A percentile compares a stretch with the other conserved stretches of the same genome.
phyloP scores from a whole-genome alignment of 2,329 filamentous ascomycete species.

The Cadophora luteo-olivacea region DNA sequence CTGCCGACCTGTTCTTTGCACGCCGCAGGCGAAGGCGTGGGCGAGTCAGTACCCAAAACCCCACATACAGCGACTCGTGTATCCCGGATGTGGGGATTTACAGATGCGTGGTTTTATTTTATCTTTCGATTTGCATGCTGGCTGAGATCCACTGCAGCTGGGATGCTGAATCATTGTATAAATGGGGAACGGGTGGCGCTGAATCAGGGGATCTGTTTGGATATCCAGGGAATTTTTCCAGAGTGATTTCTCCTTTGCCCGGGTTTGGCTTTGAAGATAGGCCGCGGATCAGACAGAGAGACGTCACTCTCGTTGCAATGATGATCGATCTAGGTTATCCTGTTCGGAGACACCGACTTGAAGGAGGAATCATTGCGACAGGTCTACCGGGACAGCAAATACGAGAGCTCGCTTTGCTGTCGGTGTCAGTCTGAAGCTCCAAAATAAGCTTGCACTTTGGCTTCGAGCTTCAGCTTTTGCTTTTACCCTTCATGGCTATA shows the following conservation, averaged over 20 bases:
- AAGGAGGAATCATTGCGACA: not conserved
- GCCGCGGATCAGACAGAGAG: too few relatives aligned
- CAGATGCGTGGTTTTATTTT: conserved; percentile 4
- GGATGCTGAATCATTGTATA: not conserved
- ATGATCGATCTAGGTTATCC: not conserved
- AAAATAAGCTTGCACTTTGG: not conserved
- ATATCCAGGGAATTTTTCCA: too few relatives aligned
- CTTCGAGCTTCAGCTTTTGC: not conserved
- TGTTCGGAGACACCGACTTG: not conserved
- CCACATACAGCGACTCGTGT: not conserved
- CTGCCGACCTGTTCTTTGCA: not conserved
- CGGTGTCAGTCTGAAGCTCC: not conserved
- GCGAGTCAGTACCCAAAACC: not conserved
- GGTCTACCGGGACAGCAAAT: not conserved
- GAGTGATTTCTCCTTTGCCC: not conserved
- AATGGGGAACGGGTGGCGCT: not conserved
- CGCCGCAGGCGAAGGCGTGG: not conserved
- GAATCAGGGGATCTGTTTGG: not conserved
- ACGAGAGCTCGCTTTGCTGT: not conserved
- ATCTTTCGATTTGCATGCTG: not conserved
- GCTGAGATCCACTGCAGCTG: not conserved
- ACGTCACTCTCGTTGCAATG: too few relatives aligned
- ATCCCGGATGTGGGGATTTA: not conserved
- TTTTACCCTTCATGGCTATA: not conserved
- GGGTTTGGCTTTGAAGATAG: not conserved